A percentile compares a stretch with the other conserved stretches of the same genome.
Conservation (phyloP, 1,139 yeast genomes). For the Suhomyces yuchorum region DNA sequence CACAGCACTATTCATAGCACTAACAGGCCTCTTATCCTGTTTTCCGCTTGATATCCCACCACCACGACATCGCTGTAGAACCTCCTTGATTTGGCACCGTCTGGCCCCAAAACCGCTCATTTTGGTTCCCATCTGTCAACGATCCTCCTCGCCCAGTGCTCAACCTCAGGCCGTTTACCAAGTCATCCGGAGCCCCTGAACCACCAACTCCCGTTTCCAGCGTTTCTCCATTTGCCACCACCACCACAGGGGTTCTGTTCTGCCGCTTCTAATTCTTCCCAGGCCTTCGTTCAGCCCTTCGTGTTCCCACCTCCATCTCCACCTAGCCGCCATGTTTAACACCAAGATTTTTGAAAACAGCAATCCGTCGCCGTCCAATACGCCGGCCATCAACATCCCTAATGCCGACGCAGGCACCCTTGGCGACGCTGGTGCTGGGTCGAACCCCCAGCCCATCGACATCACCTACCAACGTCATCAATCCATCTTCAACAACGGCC, state of each 20-base stretch:
- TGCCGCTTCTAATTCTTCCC: not conserved
- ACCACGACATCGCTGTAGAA: not conserved
- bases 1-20: not conserved
- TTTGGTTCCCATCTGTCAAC: not conserved
- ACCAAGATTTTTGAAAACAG: constrained; percentile 22
- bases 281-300: not conserved
- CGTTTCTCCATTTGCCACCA: not conserved
- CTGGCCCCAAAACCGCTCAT: not conserved
- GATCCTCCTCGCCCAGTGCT: not conserved
- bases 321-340: constrained; percentile 18
- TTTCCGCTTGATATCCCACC: not conserved
- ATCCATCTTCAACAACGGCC: constrained; percentile 37
- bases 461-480: constrained; percentile 49
- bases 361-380: constrained; percentile 18
- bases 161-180: not conserved
- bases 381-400: constrained; percentile 24
- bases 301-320: not conserved
- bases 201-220: not conserved
- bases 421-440: constrained; percentile 8
- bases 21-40: not conserved
- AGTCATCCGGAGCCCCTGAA: not conserved
- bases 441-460: constrained; percentile 48
- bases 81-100: not conserved
- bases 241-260: not conserved
- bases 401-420: constrained; percentile 10